Evolutionary conservation across 2,329 filamentous ascomycete species (phyloP).

Genomic region (Aureobasidium subglaciale): DNA sequence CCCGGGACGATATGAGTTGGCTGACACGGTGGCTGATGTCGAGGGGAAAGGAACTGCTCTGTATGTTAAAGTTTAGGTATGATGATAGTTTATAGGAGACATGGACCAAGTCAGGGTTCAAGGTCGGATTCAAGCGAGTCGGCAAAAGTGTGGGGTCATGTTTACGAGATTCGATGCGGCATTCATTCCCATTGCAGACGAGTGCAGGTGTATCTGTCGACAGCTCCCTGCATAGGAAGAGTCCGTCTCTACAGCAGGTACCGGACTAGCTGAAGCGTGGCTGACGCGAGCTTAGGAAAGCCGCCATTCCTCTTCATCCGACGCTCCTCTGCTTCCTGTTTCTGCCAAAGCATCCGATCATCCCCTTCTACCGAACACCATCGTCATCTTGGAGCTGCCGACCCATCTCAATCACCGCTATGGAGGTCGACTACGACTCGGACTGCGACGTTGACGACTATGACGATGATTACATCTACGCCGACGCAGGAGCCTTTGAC

Average conservation of each 20-base stretch:
- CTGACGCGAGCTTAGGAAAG: background rate
- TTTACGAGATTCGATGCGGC: background rate
- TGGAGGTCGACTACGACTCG: conserved; percentile 22
- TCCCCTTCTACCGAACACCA: background rate
- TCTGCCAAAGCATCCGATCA: background rate
- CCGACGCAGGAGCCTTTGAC: conserved; percentile 36
- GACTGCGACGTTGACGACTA: conserved; percentile 35
- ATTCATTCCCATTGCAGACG: background rate
- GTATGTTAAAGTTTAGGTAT: too few relatives aligned
- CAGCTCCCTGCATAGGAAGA: too few relatives aligned
- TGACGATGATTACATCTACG: conserved; percentile 39
- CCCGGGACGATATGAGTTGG: too few relatives aligned
- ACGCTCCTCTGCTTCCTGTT: background rate
- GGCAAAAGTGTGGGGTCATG: conserved; percentile 5
- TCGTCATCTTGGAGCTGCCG: background rate
- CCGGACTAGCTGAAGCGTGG: background rate
- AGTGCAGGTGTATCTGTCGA: background rate
- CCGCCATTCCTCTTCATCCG: background rate
- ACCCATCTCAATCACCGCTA: background rate
- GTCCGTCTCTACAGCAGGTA: background rate
- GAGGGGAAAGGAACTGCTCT: background rate
- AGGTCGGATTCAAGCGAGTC: background rate
- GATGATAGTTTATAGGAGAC: too few relatives aligned
- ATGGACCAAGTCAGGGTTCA: background rate
- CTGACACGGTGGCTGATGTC: too few relatives aligned